Evolutionary conservation across 1,139 yeast species (phyloP), one percentile per base, ranked within the genome.

Genomic region (Candida tunisiensis): DNA sequence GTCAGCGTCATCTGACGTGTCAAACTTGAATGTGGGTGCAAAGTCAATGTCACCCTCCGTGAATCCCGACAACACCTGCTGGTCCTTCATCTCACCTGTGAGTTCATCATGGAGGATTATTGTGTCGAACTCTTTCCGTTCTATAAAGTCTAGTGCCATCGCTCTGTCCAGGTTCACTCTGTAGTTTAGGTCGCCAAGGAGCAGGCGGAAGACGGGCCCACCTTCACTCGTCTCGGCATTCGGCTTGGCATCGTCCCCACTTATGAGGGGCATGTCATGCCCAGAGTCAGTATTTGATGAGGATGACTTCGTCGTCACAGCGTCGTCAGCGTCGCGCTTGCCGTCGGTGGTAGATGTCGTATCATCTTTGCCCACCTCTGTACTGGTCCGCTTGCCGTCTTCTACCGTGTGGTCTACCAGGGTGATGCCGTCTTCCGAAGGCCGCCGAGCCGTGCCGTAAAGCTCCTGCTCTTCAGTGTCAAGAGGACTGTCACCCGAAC

Each of bases 1-100:
- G 10, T 43, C 39, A 15, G 39, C 60, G n/a, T n/a, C n/a, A n/a
- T n/a, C n/a, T n/a, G n/a, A n/a, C n/a, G n/a, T n/a, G n/a, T n/a
- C n/a, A 40, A 53, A 67, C 44, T 77, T 79, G 50, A 74, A 80
- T 2, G 92, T 77, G 0, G 93, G 93, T 3, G 71, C 58, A 43
- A 80, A 79, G n/a, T 47, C 44, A 25, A 80, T 68, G 14, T 57
- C 58, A 32, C 66, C 65, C 44, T 80, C 93, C 27, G 58, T 57
- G 44, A 68, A 78, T n/a, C 69, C 74, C 9, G 62, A 56, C 28
- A 79, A 61, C 8, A 75, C 56, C 26, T 61, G 63, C 1, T 69
- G 69, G 18, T 53, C 60, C 2, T 61, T 58, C 51, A 60, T 64
- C 40, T 74, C 75, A 15, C 47, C 44, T 15, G 51, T 53, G 29